Evolutionary conservation across 208 protist species (phyloP).

Genomic region (Acanthamoeba healyi): DNA sequence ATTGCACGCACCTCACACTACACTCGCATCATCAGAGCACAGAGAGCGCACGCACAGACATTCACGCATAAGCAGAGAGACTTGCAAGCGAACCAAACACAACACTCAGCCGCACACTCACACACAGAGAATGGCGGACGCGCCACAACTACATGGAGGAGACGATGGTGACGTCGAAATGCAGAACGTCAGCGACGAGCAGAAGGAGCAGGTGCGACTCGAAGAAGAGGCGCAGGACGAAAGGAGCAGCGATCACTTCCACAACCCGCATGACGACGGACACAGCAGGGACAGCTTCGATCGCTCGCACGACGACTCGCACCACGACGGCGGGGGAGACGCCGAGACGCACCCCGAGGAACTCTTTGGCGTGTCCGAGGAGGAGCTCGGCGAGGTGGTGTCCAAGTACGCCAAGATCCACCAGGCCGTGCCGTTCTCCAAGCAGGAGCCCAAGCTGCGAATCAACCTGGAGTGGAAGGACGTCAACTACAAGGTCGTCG

Average conservation of each 20-base stretch:
- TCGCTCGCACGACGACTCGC: neutral
- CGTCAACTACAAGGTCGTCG: conserved; percentile 68
- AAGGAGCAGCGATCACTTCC: neutral
- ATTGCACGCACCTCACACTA: too few relatives aligned
- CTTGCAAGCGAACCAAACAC: neutral
- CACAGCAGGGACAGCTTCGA: neutral
- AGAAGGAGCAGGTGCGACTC: neutral
- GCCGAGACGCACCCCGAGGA: too few relatives aligned
- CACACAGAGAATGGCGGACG: neutral
- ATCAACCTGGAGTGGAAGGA: conserved; percentile 69
- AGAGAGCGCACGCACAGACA: too few relatives aligned
- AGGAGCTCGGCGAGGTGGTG: conserved; percentile 14
- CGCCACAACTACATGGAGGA: neutral
- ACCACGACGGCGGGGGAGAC: too few relatives aligned
- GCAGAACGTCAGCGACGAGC: neutral
- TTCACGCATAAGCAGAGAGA: too few relatives aligned
- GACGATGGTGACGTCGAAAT: neutral
- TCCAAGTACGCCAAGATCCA: conserved; percentile 68
- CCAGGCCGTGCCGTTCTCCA: conserved; percentile 54
- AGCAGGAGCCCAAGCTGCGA: neutral
- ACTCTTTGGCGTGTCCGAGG: neutral
- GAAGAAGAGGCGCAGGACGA: neutral
- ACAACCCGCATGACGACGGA: neutral
- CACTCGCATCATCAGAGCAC: too few relatives aligned
- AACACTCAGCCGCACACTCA: neutral